Evolutionary conservation across 345 rosid genomes (phyloP).

Genomic region (Lenwebbia sp.): DNA sequence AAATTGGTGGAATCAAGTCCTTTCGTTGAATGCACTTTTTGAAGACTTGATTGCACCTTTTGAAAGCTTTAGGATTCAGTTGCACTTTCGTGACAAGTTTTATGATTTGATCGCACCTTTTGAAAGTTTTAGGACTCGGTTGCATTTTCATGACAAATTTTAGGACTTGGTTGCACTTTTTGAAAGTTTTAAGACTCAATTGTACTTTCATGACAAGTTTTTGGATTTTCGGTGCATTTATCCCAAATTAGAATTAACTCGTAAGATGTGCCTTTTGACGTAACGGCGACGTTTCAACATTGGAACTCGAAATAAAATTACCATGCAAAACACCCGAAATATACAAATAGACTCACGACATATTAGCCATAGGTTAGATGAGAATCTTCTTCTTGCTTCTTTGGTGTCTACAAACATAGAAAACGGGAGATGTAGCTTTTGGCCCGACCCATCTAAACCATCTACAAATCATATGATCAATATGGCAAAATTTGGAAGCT

Average conservation of each 20-base stretch:
- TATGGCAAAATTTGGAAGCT: background rate
- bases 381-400: background rate
- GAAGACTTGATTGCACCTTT: too few relatives aligned
- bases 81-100: too few relatives aligned
- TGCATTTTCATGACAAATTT: too few relatives aligned
- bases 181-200: too few relatives aligned
- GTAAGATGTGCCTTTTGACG: background rate
- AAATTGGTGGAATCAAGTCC: too few relatives aligned
- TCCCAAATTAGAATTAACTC: background rate
- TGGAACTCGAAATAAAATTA: background rate
- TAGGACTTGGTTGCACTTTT: too few relatives aligned
- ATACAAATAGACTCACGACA: background rate
- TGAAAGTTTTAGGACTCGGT: too few relatives aligned
- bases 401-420: background rate
- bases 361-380: background rate
- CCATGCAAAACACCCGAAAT: background rate
- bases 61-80: too few relatives aligned
- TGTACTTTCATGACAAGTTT: too few relatives aligned
- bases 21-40: too few relatives aligned
- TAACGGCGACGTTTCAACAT: background rate
- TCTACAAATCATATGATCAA: background rate
- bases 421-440: background rate
- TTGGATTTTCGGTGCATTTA: too few relatives aligned
- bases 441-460: background rate
- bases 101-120: too few relatives aligned